These are phyloP conservation scores for Gossypium rotundifolium DNA, from an alignment of 345 rosid species.

Conservation along the genomic window DNA sequence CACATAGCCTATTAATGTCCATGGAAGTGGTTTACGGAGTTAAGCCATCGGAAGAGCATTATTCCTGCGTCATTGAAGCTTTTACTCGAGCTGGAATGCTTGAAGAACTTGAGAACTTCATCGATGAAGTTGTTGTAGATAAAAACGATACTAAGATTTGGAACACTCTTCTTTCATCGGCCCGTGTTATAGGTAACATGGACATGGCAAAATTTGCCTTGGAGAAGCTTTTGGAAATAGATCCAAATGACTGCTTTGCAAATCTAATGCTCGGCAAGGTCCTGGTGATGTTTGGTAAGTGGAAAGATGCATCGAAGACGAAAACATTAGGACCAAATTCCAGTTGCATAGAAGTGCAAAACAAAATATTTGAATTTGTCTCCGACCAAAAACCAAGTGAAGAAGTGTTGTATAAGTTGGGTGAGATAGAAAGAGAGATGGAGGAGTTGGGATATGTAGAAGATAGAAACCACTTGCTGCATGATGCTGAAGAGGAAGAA, in stretches of 20 bases:
- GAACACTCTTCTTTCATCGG: slow-evolving; percentile 19
- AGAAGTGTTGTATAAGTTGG: slow-evolving; percentile 15
- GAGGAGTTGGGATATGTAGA: slow-evolving; percentile 14
- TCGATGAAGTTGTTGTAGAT: slow-evolving; percentile 6
- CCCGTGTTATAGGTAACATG: slow-evolving; percentile 15
- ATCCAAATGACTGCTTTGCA: slow-evolving; percentile 18
- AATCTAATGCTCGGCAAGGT: slow-evolving; percentile 15
- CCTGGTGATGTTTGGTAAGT: slow-evolving; percentile 12
- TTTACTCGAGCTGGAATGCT: slow-evolving; percentile 20
- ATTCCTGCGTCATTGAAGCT: slow-evolving; percentile 23
- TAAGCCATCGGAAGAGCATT: slow-evolving; percentile 22
- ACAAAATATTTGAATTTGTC: slow-evolving; percentile 19
- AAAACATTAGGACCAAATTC: neutral
- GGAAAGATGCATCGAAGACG: slow-evolving; percentile 12
- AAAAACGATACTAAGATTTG: slow-evolving; percentile 16
- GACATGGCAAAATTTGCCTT: slow-evolving; percentile 18
- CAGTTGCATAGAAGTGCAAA: slow-evolving; percentile 16
- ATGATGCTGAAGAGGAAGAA: slow-evolving; percentile 18
- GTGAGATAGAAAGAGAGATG: slow-evolving; percentile 17
- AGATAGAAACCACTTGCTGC: slow-evolving; percentile 12
- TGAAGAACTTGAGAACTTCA: slow-evolving; percentile 19
- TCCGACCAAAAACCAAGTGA: neutral
- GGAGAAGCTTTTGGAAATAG: slow-evolving; percentile 22
- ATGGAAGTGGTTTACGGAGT: slow-evolving; percentile 19
- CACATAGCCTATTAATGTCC: slow-evolving; percentile 12